These are phyloP conservation scores for Wilhelminamyces savonicus DNA, from an alignment of 805 yeast species.

Conservation along the genomic window DNA sequence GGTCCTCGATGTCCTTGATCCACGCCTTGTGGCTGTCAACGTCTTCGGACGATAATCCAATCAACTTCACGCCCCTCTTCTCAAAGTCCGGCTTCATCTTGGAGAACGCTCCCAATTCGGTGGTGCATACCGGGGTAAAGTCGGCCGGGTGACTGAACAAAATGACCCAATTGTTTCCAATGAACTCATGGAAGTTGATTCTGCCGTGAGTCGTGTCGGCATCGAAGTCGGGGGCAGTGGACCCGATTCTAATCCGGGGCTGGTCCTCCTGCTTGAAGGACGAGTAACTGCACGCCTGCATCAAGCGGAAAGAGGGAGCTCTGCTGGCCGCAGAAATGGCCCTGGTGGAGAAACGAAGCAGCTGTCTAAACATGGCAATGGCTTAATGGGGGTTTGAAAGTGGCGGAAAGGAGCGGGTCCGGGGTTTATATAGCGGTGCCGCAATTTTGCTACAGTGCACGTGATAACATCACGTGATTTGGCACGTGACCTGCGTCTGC, in stretches of 20 bases:
- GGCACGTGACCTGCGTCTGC: no score
- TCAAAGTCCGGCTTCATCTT: conserved; percentile 63
- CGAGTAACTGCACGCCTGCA: no score
- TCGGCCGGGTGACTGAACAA: conserved; percentile 75
- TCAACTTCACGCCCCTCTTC: conserved; percentile 57
- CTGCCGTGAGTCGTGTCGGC: conserved; percentile 60
- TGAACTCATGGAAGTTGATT: conserved; percentile 56
- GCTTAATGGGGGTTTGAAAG: no score
- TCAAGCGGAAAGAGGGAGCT: no score
- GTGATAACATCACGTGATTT: no score
- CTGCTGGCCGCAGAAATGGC: no score
- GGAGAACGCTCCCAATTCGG: conserved; percentile 73
- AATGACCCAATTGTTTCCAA: conserved; percentile 58
- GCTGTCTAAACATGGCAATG: no score
- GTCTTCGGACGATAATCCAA: conserved; percentile 64
- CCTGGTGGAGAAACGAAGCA: no score
- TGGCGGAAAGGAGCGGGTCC: no score
- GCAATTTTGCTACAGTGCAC: no score
- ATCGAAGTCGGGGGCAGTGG: conserved; percentile 63
- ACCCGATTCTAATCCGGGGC: conserved; percentile 47
- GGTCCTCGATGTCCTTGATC: conserved; percentile 68
- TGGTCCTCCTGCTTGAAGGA: conserved; percentile 32
- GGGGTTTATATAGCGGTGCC: no score
- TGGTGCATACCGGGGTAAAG: conserved; percentile 75
- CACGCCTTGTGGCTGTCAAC: conserved; percentile 57